Evolutionary conservation across 768 basidiomycete species (phyloP), one percentile per base, ranked within the genome.

Genomic region (Candolleomyces eurysporus): DNA sequence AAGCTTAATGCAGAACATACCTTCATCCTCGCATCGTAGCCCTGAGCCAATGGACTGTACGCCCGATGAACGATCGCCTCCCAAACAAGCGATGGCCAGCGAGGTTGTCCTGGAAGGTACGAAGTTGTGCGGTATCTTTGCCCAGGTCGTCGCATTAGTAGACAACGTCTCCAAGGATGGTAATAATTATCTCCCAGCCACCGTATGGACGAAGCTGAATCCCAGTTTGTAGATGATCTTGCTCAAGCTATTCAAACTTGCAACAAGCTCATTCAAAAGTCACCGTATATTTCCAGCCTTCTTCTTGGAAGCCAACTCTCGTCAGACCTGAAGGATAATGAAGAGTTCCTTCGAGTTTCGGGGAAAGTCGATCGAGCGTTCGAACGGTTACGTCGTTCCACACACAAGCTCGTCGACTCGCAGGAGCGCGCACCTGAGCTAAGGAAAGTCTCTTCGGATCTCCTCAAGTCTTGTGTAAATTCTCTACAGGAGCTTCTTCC

Each of bases 311-410:
- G 46, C 56, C 64, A 36, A 16, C 30, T 5, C 21, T 26, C 4
- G 43, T 51, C 5, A 56, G 58, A 0, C 48, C 30, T 26, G 26
- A 32, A 55, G 62, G 64, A 67, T 17, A 72, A 75, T 48, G 74
- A 75, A n/a, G 78, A 81, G 21, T 46, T 75, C 19, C 57, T 56
- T 9, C 78, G 80, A 2, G 72, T 78, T 36, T 73, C 73, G 19
- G 78, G 75, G 21, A 91, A 89, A 69, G 72, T 88, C 14, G 82
- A 84, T 55, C 80, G 88, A 26, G 82, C 85, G 0, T 63, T 91
- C 11, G 89, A 90, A 68, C 76, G 84, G 55, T 65, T 87, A 14
- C 78, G 88, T 19, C 79, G 86, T 56, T 72, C 75, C n/a, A 75
- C 76, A 13, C 65, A 84, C 39, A 83, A 80, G 50, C 63, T 78